A percentile compares a stretch with the other conserved stretches of the same genome.
These are phyloP conservation scores for Pestalotiopsis sp. DNA, from an alignment of 2,329 filamentous ascomycete species.

Conservation along the genomic window DNA sequence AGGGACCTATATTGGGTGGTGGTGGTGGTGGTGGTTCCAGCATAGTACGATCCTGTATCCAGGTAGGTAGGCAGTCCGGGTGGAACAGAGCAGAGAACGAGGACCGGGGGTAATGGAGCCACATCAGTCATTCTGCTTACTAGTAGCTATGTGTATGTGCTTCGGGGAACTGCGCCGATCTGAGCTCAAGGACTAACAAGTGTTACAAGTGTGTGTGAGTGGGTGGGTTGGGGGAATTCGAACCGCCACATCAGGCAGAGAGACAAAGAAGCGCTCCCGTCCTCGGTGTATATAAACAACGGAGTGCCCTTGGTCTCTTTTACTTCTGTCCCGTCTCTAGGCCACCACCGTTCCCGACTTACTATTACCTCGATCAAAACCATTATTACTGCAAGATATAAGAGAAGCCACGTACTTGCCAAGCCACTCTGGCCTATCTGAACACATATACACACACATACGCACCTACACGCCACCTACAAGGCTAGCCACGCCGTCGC, in stretches of 20 bases:
- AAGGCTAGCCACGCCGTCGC: too few relatives aligned
- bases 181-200: not conserved
- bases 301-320: not conserved
- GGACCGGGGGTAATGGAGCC: too few relatives aligned
- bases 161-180: not conserved
- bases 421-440: not conserved
- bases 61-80: too few relatives aligned
- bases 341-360: not conserved
- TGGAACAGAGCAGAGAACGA: too few relatives aligned
- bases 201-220: not conserved
- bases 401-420: not conserved
- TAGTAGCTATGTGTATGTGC: not conserved
- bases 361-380: not conserved
- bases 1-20: not conserved
- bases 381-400: not conserved
- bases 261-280: not conserved
- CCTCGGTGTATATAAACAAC: not conserved
- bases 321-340: not conserved
- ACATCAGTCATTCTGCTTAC: not conserved
- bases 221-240: conserved; percentile 5
- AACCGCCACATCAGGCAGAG: not conserved
- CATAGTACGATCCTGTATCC: too few relatives aligned
- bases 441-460: too few relatives aligned
- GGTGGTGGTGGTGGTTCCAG: too few relatives aligned
- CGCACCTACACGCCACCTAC: not conserved